Base-by-base conservation (phyloP, 495 filamentous ascomycete species). In the Terfezia boudieri region DNA sequence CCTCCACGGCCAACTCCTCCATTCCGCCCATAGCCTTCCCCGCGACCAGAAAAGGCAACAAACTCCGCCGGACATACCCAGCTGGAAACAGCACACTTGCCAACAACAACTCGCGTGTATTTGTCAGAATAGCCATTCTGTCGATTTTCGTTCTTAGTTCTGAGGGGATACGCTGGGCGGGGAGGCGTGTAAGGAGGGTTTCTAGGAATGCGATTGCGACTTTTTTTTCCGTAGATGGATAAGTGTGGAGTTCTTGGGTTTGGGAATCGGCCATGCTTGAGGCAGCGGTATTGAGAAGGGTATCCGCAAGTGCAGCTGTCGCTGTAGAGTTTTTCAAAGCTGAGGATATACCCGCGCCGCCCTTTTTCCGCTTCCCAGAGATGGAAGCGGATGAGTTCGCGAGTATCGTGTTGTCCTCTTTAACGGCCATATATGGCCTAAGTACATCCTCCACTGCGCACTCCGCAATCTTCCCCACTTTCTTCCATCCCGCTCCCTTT, bases 51-150 rank as follows among this genome's bases (percentile, higher is more conserved):
- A 62, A 59, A 6, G 62, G 62, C 14, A 65, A 51, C 12, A 65
- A 41, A 54, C 59, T 56, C 9, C 52, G 50, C 35, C 37, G 53
- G 2, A 55, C 57, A 2, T 56, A 54, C n/a, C 12, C 14, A 0
- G 59, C 58, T 4, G 62, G 62, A 36, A 61, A 64, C 32, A 65
- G 49, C 11, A 64, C 62, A 11, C 62, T 64, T 1, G 62, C 63
- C 16, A 64, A 53, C 50, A 65, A 54, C 2, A 62, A 62, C 12
- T 56, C 56, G 22, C 56, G 52, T 3, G 62, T 65, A 9, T 26
- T 36, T n/a, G 62, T 62, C 48, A 65, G 26, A 36, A 65, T 51
- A 4, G 62, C 59, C 9, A 59, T 60, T 35, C 63, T 58, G 26
- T 65, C 63, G 38, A 65, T 51, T 43, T 60, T 56, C 6, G 53